Evolutionary conservation across 2,329 filamentous ascomycete genomes (phyloP).

Genomic region (Claviceps fusiformis): DNA sequence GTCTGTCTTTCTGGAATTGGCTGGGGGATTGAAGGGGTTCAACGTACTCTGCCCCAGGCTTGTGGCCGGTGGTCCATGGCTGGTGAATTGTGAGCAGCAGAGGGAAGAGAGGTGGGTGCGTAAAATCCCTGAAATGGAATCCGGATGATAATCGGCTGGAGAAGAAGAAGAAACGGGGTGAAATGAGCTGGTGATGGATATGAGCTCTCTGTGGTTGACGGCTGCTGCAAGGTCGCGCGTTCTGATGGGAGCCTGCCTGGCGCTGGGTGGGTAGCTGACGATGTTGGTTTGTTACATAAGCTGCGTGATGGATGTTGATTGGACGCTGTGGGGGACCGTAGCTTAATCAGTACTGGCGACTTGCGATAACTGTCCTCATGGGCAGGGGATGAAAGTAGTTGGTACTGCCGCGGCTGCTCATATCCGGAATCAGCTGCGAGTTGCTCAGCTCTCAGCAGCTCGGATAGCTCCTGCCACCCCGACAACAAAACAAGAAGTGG

Average conservation of each 20-base stretch:
- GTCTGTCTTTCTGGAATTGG: constrained; percentile 3
- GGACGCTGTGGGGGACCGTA: not conserved
- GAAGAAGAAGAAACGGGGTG: not conserved
- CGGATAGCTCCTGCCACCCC: not conserved
- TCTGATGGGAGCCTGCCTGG: not conserved
- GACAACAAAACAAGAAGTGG: not conserved
- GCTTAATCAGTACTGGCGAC: not conserved
- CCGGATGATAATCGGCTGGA: not conserved
- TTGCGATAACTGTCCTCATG: not conserved
- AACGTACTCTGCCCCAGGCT: constrained; percentile 57
- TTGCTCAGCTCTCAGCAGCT: not conserved
- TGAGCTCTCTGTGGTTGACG: not conserved
- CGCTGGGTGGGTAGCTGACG: not conserved
- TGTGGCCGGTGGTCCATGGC: constrained; percentile 60
- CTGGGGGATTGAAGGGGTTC: not conserved
- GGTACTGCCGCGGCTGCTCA: not conserved
- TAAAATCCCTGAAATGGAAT: not conserved
- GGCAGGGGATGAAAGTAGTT: not conserved
- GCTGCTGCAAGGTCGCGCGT: not conserved
- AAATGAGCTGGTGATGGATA: constrained; percentile 5
- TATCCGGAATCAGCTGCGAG: too few relatives aligned
- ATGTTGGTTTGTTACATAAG: not conserved
- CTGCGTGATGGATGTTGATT: not conserved
- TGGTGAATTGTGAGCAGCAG: constrained; percentile 6
- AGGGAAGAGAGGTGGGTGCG: not conserved